A percentile compares a stretch with the other conserved stretches of the same genome.
These are phyloP conservation scores for Pyracantha coccinea DNA, from an alignment of 331 rosid species.

Conservation along the genomic window DNA sequence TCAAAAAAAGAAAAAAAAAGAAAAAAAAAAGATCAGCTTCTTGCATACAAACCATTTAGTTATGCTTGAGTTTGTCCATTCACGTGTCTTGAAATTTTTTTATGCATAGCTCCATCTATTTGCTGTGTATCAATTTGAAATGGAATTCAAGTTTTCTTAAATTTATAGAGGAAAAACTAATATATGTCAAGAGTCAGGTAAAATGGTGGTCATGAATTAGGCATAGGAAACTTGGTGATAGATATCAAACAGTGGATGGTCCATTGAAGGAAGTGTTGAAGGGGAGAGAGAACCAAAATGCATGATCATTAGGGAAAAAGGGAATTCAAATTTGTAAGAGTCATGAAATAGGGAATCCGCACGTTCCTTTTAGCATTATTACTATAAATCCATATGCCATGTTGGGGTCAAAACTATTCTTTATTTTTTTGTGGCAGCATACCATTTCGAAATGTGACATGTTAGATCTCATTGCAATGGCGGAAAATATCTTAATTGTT, in stretches of 20 bases:
- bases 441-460: not conserved
- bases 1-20: too few species aligned
- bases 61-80: conserved; percentile 1
- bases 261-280: not conserved
- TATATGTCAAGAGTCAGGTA: not conserved
- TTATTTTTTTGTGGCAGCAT: not conserved
- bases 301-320: not conserved
- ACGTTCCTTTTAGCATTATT: not conserved
- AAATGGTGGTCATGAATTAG: not conserved
- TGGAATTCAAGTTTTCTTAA: not conserved
- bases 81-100: not conserved
- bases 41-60: not conserved
- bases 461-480: not conserved
- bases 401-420: not conserved
- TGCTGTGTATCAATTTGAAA: not conserved
- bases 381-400: not conserved
- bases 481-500: not conserved
- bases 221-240: not conserved
- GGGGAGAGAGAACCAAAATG: not conserved
- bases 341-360: not conserved
- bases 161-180: not conserved
- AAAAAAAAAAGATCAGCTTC: conserved; percentile 1
- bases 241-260: not conserved
- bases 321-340: not conserved
- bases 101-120: not conserved